phyloP scores from a whole-genome alignment of 2,329 filamentous ascomycete species.

The Catunica adiposa region DNA sequence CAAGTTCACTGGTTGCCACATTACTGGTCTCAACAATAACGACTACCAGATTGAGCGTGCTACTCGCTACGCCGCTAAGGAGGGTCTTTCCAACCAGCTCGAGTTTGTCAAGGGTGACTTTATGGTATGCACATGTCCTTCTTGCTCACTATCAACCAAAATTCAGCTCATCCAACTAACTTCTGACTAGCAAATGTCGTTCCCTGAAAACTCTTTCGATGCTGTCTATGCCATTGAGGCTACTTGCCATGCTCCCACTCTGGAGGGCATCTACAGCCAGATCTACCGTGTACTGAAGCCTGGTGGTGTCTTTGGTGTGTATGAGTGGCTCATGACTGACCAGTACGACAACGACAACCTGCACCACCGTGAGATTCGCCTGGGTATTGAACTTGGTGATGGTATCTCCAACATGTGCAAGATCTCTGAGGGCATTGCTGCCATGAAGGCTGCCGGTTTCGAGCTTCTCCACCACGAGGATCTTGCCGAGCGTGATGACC shows the following conservation, averaged over 20 bases:
- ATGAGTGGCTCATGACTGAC: conserved; percentile 99
- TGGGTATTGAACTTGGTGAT: conserved; percentile 88
- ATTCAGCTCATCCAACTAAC: neutral
- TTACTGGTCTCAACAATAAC: conserved; percentile 95
- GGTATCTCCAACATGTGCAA: conserved; percentile 97
- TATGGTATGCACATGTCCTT: conserved; percentile 61
- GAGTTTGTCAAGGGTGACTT: conserved; percentile 91
- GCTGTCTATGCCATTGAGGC: conserved; percentile 96
- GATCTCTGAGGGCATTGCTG: conserved; percentile 60
- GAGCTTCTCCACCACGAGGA: conserved; percentile 72
- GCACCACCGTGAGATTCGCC: conserved; percentile 73
- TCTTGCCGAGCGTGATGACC: conserved; percentile 58
- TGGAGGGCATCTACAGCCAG: conserved; percentile 84
- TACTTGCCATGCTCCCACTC: conserved; percentile 79
- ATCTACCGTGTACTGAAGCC: conserved; percentile 94
- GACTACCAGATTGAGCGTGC: conserved; percentile 97
- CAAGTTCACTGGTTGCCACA: conserved; percentile 80
- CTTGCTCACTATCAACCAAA: neutral
- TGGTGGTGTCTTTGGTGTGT: conserved; percentile 87
- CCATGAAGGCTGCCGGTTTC: conserved; percentile 80
- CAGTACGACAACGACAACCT: conserved; percentile 80
- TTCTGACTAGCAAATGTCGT: conserved; percentile 76
- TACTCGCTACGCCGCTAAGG: conserved; percentile 66
- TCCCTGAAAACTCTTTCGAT: conserved; percentile 82
- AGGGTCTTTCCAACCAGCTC: conserved; percentile 64